Evolutionary conservation across 2,329 filamentous ascomycete species (phyloP).

Genomic region (Penicillium sp.): DNA sequence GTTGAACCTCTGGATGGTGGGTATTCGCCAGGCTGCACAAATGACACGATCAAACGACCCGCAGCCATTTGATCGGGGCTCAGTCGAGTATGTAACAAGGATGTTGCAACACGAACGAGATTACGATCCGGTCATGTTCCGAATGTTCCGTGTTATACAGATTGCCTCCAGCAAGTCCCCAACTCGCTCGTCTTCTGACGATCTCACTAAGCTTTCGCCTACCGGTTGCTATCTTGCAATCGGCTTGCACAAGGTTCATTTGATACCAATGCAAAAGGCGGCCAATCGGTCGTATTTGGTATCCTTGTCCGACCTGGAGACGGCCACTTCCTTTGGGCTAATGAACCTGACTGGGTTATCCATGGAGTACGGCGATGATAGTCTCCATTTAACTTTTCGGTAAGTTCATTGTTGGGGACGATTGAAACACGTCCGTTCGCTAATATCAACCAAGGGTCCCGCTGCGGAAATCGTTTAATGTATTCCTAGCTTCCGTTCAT

Average conservation of each 20-base stretch:
- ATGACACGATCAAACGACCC: conserved; percentile 51
- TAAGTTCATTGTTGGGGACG: conserved; percentile 23
- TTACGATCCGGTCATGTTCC: conserved; percentile 63
- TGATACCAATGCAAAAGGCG: conserved; percentile 61
- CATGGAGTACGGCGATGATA: conserved; percentile 60
- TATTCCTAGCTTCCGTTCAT: conserved; percentile 61
- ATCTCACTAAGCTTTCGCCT: conserved; percentile 60
- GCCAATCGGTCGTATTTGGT: conserved; percentile 52
- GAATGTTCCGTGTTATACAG: conserved; percentile 65
- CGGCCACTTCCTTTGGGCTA: conserved; percentile 57
- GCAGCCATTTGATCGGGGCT: conserved; percentile 53
- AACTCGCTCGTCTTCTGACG: conserved; percentile 59
- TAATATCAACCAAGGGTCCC: conserved; percentile 44
- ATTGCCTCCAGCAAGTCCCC: conserved; percentile 55
- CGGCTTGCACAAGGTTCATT: conserved; percentile 64
- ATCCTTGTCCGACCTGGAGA: conserved; percentile 49
- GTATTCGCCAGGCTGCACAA: conserved; percentile 57
- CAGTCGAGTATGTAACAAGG: conserved; percentile 59
- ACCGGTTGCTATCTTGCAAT: conserved; percentile 65
- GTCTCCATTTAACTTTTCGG: conserved; percentile 62
- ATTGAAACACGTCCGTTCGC: not conserved
- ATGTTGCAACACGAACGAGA: conserved; percentile 63
- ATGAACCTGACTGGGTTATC: conserved; percentile 58
- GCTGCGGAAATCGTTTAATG: conserved; percentile 50
- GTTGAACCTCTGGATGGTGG: conserved; percentile 60